Conservation (phyloP, 352 stramenopile species). For the Phytophthora brassicae region DNA sequence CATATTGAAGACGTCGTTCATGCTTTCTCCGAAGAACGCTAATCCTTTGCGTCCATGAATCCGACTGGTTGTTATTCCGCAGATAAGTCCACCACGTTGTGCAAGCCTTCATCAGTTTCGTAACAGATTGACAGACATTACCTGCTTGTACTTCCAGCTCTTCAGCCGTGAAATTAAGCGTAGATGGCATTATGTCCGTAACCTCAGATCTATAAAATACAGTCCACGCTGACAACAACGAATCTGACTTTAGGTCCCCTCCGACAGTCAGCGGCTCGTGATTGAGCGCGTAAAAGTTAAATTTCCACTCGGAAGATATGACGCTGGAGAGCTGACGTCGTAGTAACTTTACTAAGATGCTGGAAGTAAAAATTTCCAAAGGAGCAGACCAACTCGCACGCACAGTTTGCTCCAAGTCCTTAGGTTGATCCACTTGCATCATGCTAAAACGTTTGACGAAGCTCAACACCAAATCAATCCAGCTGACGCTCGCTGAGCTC, state of each 20-base stretch:
- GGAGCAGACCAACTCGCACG: conserved; percentile 16
- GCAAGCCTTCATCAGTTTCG: conserved; percentile 23
- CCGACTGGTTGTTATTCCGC: conserved; percentile 18
- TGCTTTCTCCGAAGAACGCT: conserved; percentile 24
- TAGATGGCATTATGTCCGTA: conserved; percentile 40
- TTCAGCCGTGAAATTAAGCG: conserved; percentile 10
- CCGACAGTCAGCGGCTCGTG: neutral
- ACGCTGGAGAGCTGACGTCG: conserved; percentile 30
- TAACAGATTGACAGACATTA: conserved; percentile 18
- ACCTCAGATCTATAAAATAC: conserved; percentile 34
- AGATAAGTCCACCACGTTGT: conserved; percentile 19
- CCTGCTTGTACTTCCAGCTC: conserved; percentile 2
- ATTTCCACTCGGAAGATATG: conserved; percentile 51
- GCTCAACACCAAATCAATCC: conserved; percentile 22
- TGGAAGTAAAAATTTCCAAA: conserved; percentile 28
- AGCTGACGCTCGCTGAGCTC: conserved; percentile 14
- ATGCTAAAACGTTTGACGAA: conserved; percentile 11
- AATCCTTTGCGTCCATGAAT: conserved; percentile 14
- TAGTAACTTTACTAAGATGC: conserved; percentile 30
- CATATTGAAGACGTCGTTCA: conserved; percentile 42
- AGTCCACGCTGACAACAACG: conserved; percentile 30
- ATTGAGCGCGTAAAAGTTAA: conserved; percentile 25
- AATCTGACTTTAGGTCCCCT: neutral
- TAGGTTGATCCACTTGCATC: conserved; percentile 2
- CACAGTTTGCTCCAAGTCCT: conserved; percentile 2